Conservation (phyloP, 306 rosid genomes). For the Prunus persica region DNA sequence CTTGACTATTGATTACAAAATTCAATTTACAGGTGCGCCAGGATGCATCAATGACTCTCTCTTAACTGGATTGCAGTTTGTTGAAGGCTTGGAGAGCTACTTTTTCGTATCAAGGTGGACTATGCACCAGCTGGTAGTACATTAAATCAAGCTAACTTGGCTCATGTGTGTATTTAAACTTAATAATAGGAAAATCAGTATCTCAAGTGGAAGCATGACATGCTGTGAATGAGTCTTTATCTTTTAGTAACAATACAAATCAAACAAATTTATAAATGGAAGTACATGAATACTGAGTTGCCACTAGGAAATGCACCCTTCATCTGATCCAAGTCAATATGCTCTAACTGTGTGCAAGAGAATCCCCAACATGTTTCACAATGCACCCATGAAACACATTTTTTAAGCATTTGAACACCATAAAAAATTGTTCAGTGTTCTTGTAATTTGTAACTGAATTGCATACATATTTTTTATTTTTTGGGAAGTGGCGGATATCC, state of each 20-base stretch:
- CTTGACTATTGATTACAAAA: constrained; percentile 28
- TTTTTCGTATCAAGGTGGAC: constrained; percentile 93
- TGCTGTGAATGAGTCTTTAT: neutral
- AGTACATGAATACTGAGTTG: neutral
- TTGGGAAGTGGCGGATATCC: neutral
- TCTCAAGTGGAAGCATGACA: constrained; percentile 11
- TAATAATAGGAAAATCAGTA: constrained; percentile 6
- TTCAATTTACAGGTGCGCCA: constrained; percentile 80
- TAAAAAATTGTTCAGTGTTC: neutral
- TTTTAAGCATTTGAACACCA: neutral
- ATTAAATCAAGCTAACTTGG: constrained; percentile 20
- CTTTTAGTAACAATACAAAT: neutral
- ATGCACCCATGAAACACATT: neutral
- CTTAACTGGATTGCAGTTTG: constrained; percentile 88
- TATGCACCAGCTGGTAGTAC: constrained; percentile 92
- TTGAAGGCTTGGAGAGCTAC: constrained; percentile 74
- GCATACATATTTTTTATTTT: neutral
- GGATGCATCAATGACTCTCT: constrained; percentile 86
- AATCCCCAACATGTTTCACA: neutral
- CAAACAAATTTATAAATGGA: neutral
- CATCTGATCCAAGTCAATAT: neutral
- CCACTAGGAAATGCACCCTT: neutral
- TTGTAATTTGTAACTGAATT: neutral
- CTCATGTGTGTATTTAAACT: constrained; percentile 18
- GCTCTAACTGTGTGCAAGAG: neutral